These are phyloP conservation scores for Ustilago curta DNA, from an alignment of 1,284 basidiomycete species.

Conservation along the genomic window DNA sequence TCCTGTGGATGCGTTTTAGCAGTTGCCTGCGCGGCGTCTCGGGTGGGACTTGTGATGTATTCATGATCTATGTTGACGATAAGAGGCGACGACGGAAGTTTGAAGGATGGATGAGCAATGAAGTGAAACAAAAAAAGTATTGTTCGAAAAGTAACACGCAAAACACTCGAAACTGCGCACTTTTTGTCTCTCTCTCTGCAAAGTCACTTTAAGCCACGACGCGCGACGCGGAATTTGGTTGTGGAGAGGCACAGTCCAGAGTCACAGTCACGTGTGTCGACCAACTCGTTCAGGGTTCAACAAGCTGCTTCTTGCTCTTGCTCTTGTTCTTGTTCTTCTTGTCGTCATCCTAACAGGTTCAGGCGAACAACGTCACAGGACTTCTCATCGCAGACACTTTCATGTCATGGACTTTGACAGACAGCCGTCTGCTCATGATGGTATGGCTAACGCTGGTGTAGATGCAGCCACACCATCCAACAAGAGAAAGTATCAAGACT, in stretches of 20 bases:
- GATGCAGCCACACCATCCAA: neutral
- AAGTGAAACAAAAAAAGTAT: no score
- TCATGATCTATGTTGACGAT: slow-evolving; percentile 11
- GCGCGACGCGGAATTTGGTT: slow-evolving; percentile 22
- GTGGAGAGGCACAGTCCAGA: slow-evolving; percentile 6
- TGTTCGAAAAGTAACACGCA: slow-evolving; percentile 39
- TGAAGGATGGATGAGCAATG: neutral
- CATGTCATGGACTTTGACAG: slow-evolving; percentile 33
- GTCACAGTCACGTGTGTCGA: slow-evolving; percentile 33
- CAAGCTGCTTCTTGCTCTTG: neutral
- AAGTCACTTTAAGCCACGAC: slow-evolving; percentile 26
- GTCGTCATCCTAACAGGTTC: neutral
- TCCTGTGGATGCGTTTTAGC: slow-evolving; percentile 53
- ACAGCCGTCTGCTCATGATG: neutral
- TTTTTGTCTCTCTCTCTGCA: neutral
- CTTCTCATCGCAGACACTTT: neutral
- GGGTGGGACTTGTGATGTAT: slow-evolving; percentile 32
- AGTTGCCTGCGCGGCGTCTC: slow-evolving; percentile 51
- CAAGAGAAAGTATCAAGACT: slow-evolving; percentile 39
- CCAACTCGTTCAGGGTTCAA: slow-evolving; percentile 5
- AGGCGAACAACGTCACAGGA: no score
- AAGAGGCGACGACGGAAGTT: neutral
- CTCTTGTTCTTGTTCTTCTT: neutral
- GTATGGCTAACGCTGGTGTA: neutral
- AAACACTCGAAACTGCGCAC: slow-evolving; percentile 2